phyloP scores from a whole-genome alignment of 2,329 filamentous ascomycete genomes.

The Aspergillus sp. region DNA sequence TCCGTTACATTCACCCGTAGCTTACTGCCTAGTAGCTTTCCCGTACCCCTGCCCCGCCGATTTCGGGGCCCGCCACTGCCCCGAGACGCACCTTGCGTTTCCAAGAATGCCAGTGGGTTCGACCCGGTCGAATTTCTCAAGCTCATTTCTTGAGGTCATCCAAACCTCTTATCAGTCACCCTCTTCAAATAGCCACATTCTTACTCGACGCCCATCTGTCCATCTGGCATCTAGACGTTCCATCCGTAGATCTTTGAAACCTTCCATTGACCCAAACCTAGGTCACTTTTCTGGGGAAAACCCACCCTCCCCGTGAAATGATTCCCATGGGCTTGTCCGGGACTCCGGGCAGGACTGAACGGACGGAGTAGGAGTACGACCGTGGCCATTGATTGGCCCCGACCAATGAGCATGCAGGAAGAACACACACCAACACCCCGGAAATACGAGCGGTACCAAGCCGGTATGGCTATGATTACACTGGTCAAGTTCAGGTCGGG shows the following conservation, averaged over 20 bases:
- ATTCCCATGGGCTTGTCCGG: background rate
- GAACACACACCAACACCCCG: conserved; percentile 13
- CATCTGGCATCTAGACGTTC: background rate
- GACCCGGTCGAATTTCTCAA: conserved; percentile 21
- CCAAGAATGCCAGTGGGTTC: conserved; percentile 21
- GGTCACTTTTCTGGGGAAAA: conserved; percentile 5
- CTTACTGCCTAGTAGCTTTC: conserved; percentile 5
- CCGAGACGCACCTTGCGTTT: conserved; percentile 22
- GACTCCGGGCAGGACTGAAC: background rate
- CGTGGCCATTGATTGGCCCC: conserved; percentile 13
- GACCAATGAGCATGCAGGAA: conserved; percentile 20
- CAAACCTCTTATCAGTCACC: conserved; percentile 27
- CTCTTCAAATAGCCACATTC: conserved; percentile 10
- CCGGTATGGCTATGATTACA: no score
- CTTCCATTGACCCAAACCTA: background rate
- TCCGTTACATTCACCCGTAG: conserved; percentile 1
- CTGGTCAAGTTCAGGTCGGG: conserved; percentile 1
- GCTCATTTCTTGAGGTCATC: conserved; percentile 32
- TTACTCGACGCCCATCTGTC: conserved; percentile 9
- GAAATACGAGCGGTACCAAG: conserved; percentile 11
- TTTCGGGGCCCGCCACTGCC: conserved; percentile 25
- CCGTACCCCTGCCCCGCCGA: conserved; percentile 25
- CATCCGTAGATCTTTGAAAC: background rate
- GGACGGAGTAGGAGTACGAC: conserved; percentile 1
- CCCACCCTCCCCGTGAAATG: conserved; percentile 6